A percentile compares a stretch with the other conserved stretches of the same genome.
Evolutionary conservation across 768 basidiomycete genomes (phyloP).

Genomic region (Termitomyces eurrhizus): DNA sequence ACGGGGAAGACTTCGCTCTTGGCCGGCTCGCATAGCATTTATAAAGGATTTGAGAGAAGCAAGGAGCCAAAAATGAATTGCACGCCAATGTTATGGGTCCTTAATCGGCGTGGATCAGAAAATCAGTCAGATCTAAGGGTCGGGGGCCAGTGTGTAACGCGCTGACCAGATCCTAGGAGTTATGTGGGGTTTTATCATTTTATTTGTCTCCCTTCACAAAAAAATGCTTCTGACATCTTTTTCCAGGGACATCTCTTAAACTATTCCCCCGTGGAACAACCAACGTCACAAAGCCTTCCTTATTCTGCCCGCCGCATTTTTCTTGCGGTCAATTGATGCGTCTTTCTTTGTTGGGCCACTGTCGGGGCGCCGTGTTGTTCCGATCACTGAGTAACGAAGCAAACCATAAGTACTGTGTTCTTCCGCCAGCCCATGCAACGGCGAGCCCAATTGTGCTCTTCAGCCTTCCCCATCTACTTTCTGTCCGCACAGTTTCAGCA

Average conservation of each 20-base stretch:
- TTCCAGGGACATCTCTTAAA: slow-evolving; percentile 33
- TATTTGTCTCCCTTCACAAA: slow-evolving; percentile 34
- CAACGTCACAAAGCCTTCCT: slow-evolving; percentile 9
- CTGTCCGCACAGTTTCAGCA: slow-evolving; percentile 6
- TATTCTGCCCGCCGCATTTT: slow-evolving; percentile 7
- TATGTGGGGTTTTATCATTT: slow-evolving; percentile 39
- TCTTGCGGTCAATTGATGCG: slow-evolving; percentile 18
- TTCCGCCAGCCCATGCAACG: not conserved
- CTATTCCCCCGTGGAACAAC: slow-evolving; percentile 23
- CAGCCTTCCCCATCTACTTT: slow-evolving; percentile 7
- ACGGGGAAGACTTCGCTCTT: slow-evolving; percentile 32
- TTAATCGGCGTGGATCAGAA: slow-evolving; percentile 52
- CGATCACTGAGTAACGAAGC: slow-evolving; percentile 29
- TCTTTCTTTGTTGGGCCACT: slow-evolving; percentile 18
- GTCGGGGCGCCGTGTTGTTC: slow-evolving; percentile 31
- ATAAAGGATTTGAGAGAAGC: slow-evolving; percentile 42
- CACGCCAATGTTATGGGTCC: slow-evolving; percentile 37
- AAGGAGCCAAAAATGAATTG: slow-evolving; percentile 37
- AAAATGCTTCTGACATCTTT: slow-evolving; percentile 29
- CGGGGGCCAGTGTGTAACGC: slow-evolving; percentile 43
- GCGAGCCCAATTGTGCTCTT: not conserved
- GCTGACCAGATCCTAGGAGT: slow-evolving; percentile 39
- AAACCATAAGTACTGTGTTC: slow-evolving; percentile 2
- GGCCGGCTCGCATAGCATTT: slow-evolving; percentile 45
- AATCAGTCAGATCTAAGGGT: slow-evolving; percentile 71